Base-by-base conservation (phyloP, 1,139 yeast genomes). In the Suhomyces bolitotheri region DNA sequence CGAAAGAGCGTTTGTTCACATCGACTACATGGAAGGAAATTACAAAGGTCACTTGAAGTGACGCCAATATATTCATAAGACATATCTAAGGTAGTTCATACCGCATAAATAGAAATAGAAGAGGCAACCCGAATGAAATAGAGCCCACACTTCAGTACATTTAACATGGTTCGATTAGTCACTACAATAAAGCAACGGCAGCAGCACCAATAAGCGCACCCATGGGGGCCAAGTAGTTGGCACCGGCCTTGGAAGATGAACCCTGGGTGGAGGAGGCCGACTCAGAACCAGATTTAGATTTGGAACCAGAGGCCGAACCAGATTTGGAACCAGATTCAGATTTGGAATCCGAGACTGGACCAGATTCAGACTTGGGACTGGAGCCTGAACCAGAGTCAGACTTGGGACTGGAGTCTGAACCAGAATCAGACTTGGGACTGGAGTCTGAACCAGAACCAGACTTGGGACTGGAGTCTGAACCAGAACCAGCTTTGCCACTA, bases 1-100 rank as follows among this genome's bases (percentile, higher is more conserved):
- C 2, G 92, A 84, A 54, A 66, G 95, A 35, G 89, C 92, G 2
- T 85, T 80, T 66, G 94, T 84, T 9, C 95, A 85, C 54, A 71
- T 85, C 25, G 95, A 85, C 50, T 84, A 84, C 47, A 71, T 71
- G 70, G 76, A 68, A 38, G 74, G 76, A 7, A 76, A 76, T 45
- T 75, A 54, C 54, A 58, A 62, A 39, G 81, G 81, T 1, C 81
- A 76, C 48, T 51, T 75, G 34, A 60, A 56, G 27, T 64, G 41
- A 45, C 21, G n/a, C 16, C 9, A 27, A 27, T 27, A 27, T 14
- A 27, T 15, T 10, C 15, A 24, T 15, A 24, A n/a, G n/a, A n/a
- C n/a, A n/a, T n/a, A n/a, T n/a, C n/a, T n/a, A n/a, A n/a, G n/a
- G n/a, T n/a, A n/a, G n/a, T n/a, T n/a, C n/a, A n/a, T n/a, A n/a